Evolutionary conservation across 345 rosid species (phyloP).

Genomic region (Brassica nigra): DNA sequence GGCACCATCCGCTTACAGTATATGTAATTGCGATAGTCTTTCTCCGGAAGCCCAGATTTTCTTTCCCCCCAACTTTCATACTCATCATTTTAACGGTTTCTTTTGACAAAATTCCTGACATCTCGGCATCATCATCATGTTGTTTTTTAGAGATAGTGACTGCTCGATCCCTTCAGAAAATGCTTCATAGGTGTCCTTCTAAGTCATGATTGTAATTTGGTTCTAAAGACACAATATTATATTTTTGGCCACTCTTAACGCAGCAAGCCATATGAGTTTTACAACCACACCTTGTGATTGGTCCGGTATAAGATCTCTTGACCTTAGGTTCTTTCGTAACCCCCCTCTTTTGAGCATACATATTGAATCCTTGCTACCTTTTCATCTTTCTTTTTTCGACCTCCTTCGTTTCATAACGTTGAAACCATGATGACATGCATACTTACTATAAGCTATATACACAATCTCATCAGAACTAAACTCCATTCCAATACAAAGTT

Average conservation of each 20-base stretch:
- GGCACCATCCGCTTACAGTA: neutral
- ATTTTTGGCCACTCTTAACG: neutral
- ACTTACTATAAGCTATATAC: neutral
- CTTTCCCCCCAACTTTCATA: neutral
- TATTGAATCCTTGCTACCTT: neutral
- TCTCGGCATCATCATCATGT: no score
- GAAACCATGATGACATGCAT: neutral
- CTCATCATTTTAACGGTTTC: no score
- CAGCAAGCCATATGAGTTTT: neutral
- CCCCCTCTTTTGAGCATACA: neutral
- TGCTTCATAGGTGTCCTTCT: neutral
- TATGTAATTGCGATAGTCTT: neutral
- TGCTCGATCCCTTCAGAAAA: no score
- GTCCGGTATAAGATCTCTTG: neutral
- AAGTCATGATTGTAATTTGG: slow-evolving; percentile 4
- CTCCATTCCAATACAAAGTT: neutral
- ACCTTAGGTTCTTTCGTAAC: neutral
- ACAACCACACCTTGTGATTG: neutral
- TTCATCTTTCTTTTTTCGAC: neutral
- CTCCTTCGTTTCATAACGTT: neutral
- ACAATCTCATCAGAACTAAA: neutral
- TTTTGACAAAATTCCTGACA: no score
- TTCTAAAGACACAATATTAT: neutral
- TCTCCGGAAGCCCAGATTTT: neutral
- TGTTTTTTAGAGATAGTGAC: no score